phyloP scores from a whole-genome alignment of 768 basidiomycete genomes.

The Lactarius sp. region DNA sequence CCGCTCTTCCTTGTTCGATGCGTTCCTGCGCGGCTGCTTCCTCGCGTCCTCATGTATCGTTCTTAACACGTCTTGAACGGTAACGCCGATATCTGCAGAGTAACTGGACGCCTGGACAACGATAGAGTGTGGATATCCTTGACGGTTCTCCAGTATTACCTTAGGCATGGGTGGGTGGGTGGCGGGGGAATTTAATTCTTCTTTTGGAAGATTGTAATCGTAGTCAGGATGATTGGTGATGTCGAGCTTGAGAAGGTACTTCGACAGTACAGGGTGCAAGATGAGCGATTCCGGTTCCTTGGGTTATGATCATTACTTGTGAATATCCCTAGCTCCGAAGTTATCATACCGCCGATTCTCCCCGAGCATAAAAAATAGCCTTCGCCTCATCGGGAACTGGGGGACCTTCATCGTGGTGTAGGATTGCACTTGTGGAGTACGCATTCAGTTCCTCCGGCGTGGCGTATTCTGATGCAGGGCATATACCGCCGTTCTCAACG shows the following conservation, averaged over 20 bases:
- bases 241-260: too few species aligned
- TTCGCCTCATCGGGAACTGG: neutral
- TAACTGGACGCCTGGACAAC: neutral
- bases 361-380: constrained; percentile 3
- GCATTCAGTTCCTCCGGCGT: neutral
- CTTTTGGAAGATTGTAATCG: neutral
- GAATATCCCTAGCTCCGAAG: neutral
- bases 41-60: too few species aligned
- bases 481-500: constrained; percentile 7
- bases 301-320: neutral
- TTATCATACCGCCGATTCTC: neutral
- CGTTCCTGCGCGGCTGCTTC: neutral
- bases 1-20: neutral
- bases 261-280: neutral
- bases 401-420: neutral
- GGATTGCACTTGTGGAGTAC: neutral
- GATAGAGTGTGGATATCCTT: constrained; percentile 7
- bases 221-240: too few species aligned
- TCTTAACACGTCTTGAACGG: too few species aligned
- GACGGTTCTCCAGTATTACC: constrained; percentile 8
- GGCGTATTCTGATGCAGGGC: neutral
- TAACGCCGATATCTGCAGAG: neutral
- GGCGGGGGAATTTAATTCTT: constrained; percentile 6
- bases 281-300: constrained; percentile 9
- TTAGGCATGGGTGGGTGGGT: neutral